phyloP scores from a whole-genome alignment of 352 stramenopile genomes.

The Pythium insidiosum region DNA sequence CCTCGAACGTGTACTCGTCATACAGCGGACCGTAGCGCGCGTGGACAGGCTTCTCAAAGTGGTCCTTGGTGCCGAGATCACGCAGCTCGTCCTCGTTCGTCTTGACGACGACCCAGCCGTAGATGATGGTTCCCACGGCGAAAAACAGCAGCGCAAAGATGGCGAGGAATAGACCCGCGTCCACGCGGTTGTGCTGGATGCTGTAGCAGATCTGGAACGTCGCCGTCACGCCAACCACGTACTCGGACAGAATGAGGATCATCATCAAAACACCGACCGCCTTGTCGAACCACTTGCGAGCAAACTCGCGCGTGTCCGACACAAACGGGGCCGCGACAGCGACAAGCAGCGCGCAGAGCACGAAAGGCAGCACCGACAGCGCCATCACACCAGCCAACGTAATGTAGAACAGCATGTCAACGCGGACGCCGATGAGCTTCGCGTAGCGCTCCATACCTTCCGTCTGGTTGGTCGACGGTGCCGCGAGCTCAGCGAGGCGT shows the following conservation, averaged over 20 bases:
- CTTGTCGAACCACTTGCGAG: conserved; percentile 73
- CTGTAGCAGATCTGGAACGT: conserved; percentile 85
- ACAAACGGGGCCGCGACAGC: conserved; percentile 41
- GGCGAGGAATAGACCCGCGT: conserved; percentile 53
- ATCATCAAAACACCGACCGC: conserved; percentile 74
- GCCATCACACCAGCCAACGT: conserved; percentile 55
- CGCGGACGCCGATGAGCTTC: conserved; percentile 50
- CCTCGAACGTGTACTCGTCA: conserved; percentile 84
- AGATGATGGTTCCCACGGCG: conserved; percentile 70
- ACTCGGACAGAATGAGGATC: conserved; percentile 78
- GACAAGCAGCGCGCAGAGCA: conserved; percentile 39
- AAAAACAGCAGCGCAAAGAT: conserved; percentile 64
- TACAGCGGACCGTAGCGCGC: conserved; percentile 74
- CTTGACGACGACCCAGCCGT: conserved; percentile 60
- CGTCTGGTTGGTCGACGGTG: conserved; percentile 16
- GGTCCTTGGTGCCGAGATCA: conserved; percentile 74
- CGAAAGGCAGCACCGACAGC: conserved; percentile 35
- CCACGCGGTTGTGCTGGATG: conserved; percentile 48
- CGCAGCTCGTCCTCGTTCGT: conserved; percentile 74
- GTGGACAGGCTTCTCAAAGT: conserved; percentile 83
- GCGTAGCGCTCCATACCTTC: conserved; percentile 79
- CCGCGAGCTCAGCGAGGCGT: conserved; percentile 13
- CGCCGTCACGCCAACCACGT: conserved; percentile 69
- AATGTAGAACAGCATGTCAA: conserved; percentile 81
- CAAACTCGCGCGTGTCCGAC: conserved; percentile 40